Evolutionary conservation across 306 rosid species (phyloP).

Genomic region (Lablab purpureus): DNA sequence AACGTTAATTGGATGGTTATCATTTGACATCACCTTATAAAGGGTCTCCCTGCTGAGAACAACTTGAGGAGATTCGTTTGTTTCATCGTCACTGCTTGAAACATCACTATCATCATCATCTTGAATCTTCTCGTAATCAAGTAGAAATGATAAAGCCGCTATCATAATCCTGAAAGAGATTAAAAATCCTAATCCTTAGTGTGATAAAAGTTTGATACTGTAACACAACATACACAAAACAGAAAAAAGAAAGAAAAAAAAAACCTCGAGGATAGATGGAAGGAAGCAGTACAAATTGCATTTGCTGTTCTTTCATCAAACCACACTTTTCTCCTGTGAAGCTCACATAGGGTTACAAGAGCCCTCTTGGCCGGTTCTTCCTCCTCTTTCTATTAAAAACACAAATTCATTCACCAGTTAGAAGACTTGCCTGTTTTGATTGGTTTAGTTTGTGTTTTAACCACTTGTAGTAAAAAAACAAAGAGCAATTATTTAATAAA

Average conservation of each 20-base stretch:
- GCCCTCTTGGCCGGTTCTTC: slow-evolving; percentile 78
- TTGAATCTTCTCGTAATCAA: slow-evolving; percentile 90
- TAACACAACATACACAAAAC: background rate
- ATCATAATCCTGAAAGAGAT: slow-evolving; percentile 80
- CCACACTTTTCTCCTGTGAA: slow-evolving; percentile 82
- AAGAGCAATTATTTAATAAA: background rate
- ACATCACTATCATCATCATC: slow-evolving; percentile 75
- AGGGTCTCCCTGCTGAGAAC: slow-evolving; percentile 66
- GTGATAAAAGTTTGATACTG: slow-evolving; percentile 9
- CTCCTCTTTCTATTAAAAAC: slow-evolving; percentile 69
- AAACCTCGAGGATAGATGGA: slow-evolving; percentile 84
- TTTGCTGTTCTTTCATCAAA: slow-evolving; percentile 90
- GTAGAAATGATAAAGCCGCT: slow-evolving; percentile 76
- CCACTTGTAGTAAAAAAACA: background rate
- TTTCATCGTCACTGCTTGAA: slow-evolving; percentile 70
- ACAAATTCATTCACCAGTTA: slow-evolving; percentile 33
- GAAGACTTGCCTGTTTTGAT: background rate
- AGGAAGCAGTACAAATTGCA: slow-evolving; percentile 82
- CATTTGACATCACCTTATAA: slow-evolving; percentile 70
- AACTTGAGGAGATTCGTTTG: slow-evolving; percentile 60
- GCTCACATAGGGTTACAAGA: slow-evolving; percentile 74
- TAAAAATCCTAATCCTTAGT: slow-evolving; percentile 13
- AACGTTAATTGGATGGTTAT: background rate
- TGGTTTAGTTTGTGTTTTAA: background rate
- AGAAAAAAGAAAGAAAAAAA: background rate